Evolutionary conservation across 2,329 filamentous ascomycete genomes (phyloP), one percentile per base, ranked within the genome.

Genomic region (Fusarium pininemorale): DNA sequence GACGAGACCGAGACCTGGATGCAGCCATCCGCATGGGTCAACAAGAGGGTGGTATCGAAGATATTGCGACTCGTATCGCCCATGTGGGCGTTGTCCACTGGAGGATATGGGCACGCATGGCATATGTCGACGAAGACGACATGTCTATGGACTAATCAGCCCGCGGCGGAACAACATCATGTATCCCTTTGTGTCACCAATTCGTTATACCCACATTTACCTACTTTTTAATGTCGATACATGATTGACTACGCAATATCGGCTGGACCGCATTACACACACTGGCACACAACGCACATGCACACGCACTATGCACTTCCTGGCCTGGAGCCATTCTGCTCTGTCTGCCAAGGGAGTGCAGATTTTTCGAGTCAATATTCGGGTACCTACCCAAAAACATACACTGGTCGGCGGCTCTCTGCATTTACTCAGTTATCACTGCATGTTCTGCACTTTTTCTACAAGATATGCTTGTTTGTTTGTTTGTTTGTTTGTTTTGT

Each of bases 71-170:
- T 50, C 90, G 94, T 51, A 87, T 98, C 57, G 92, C 94, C 11
- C 96, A 98, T 79, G 90, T 98, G 50, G 91, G 93, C 20, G 87
- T 96, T 11, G 84, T 98, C 30, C 95, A 98, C 82, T 98, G 95
- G 95, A 89, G 94, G 55, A 92, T 98, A 7, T 98, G 95, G 94
- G 89, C 90, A 4, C 89, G 90, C 5, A 85, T 97, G 60, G 90
- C 93, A 18, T 98, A 98, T 80, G 74, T 83, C 20, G 82, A 81
- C 32, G 86, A 85, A 35, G 82, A 85, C 59, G 81, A 80, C 55
- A 81, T 82, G 78, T 69, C 75, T 35, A 68, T 82, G 61, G 82
- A 84, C 45, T 78, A 76, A 70, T 44, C 54, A 58, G 44, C 30
- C 45, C 24, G 18, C 45, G 48, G 55, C 44, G 42, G 50, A 59